Base-by-base conservation (phyloP, 2,329 filamentous ascomycete genomes). In the Ophiostoma novo-ulmi region DNA sequence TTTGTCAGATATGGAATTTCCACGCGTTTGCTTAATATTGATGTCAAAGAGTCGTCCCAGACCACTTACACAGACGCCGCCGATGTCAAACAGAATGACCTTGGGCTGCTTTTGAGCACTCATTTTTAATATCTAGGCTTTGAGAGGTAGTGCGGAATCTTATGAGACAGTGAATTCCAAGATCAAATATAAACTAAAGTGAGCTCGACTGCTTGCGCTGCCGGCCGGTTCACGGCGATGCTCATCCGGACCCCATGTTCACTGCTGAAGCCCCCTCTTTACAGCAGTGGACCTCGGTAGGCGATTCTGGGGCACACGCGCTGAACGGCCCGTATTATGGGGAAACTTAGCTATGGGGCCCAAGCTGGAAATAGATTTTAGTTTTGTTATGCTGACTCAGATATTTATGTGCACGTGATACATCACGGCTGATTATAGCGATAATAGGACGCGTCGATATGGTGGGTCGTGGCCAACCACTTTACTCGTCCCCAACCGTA, bases 51-150 rank as follows among this genome's bases (percentile, higher is more conserved):
- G 20, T 20, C 11, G 3, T 22, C 31, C 11, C 65, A 11, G 20
- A 55, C 17, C 48, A 88, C 92, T 84, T 90, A 97, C 94, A 85
- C 93, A 96, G 75, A 99, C 95, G 73, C 95, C 95, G 55, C 95
- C 95, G 75, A 99, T 95, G 80, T 99, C 95, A 79, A 98, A 98
- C 31, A 99, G 84, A 41, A 96, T 82, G 70, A 92, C 91, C 75
- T 91, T 91, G 39, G 91, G 91, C 71, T 83, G 83, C 71, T 80
- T 82, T 58, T 77, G 77, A 64, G 76, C 74, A 10, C 81, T 73
- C 83, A 85, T 85, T 52, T 76, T 74, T 31, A 31, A 31, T 3
- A 31, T 31, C 31, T 31, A 31, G 31, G 31, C 31, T 31, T 31
- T 31, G 31, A 4, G 31, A 3, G 2, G 3, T 31, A 31, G 31